Evolutionary conservation across 1,139 yeast genomes (phyloP), one percentile per base, ranked within the genome.

Genomic region (Suhomyces chickasaworum): DNA sequence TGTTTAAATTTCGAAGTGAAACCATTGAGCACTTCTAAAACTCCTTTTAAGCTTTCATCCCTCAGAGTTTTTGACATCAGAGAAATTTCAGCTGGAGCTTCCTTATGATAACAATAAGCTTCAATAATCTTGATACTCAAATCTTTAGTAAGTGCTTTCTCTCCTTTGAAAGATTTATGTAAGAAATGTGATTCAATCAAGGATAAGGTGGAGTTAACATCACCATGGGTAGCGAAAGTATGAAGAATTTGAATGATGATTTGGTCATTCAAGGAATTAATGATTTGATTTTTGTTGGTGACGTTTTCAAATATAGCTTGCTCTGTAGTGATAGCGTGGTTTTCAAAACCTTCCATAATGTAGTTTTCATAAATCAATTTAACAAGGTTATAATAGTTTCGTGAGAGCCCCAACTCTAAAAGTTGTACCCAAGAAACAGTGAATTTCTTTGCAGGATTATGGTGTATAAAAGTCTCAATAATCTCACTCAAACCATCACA

Each of bases 171-270:
- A 0, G 60, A 46, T 42, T 65, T 64, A 45, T 70, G 73, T 6
- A 73, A 52, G 47, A 59, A 71, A 46, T 72, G 75, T 16, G 70
- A 57, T 47, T 73, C 77, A 12, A 75, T 65, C 13, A 74, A 56
- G 4, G 63, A 53, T 8, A 73, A 50, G 0, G 74, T 64, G 63
- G 66, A 65, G 8, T 60, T 44, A 3, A 71, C 69, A 50, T 75
- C 79, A 4, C 80, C 80, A 45, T 68, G 58, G 3, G 59, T 53
- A 1, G 76, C 59, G 10, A 74, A 58, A 0, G 66, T 56, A 37
- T 66, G 71, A 20, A 75, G 59, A 12, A 72, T 63, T 44, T 59
- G 62, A 27, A 49, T 46, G 7, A 45, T 50, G 40, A 47, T 49
- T 32, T 40, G 48, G 22, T 53, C 52, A n/a, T 48, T 50, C 15